Evolutionary conservation across 352 stramenopile genomes (phyloP).

Genomic region (Globisporangium nodosum): DNA sequence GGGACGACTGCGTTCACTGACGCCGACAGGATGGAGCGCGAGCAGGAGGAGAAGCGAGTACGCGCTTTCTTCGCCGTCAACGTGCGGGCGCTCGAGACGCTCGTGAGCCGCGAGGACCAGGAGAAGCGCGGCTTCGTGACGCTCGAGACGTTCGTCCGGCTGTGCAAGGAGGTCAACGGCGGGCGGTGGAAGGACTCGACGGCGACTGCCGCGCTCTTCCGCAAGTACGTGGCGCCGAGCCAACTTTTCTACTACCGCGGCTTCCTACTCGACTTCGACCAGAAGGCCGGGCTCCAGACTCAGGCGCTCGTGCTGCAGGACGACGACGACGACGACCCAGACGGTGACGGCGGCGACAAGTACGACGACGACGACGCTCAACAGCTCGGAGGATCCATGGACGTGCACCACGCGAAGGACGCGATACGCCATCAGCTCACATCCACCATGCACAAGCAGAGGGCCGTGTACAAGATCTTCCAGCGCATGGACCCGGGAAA

Average conservation of each 20-base stretch:
- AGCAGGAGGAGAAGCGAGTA: slow-evolving; percentile 33
- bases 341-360: neutral
- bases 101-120: slow-evolving; percentile 29
- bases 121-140: slow-evolving; percentile 52
- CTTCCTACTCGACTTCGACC: slow-evolving; percentile 62
- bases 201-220: slow-evolving; percentile 29
- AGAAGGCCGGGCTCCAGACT: slow-evolving; percentile 35
- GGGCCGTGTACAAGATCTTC: slow-evolving; percentile 55
- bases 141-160: slow-evolving; percentile 27
- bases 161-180: slow-evolving; percentile 34
- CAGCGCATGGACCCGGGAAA: slow-evolving; percentile 49
- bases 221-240: slow-evolving; percentile 44
- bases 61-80: slow-evolving; percentile 39
- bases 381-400: slow-evolving; percentile 7
- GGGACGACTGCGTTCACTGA: slow-evolving; percentile 1
- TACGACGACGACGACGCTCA: neutral
- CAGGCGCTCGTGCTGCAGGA: slow-evolving; percentile 57
- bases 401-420: slow-evolving; percentile 42
- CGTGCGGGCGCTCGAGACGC: slow-evolving; percentile 31
- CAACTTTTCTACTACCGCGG: slow-evolving; percentile 62
- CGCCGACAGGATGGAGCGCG: slow-evolving; percentile 12
- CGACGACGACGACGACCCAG: slow-evolving; percentile 24
- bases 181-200: slow-evolving; percentile 30
- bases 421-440: slow-evolving; percentile 52
- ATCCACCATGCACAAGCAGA: slow-evolving; percentile 32